phyloP scores from a whole-genome alignment of 192 early-diverging fungal species.

The Chytriomyces sp. region DNA sequence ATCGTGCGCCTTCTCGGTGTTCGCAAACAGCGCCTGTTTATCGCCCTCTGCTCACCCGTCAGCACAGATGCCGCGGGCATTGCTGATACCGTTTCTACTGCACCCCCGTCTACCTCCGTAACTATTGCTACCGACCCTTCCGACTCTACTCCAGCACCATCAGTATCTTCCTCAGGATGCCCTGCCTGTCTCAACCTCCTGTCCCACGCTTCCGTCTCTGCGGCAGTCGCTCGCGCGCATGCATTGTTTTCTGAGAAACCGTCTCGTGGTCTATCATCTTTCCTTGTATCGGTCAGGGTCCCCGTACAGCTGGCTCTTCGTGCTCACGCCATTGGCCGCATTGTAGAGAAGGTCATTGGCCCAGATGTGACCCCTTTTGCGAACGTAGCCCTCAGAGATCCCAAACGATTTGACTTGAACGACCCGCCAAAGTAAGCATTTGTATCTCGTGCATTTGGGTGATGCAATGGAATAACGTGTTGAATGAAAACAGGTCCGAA shows the following conservation, averaged over 20 bases:
- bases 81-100: not conserved
- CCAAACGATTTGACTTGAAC: conserved; percentile 10
- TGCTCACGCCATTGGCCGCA: conserved; percentile 27
- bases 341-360: not conserved
- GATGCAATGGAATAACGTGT: not conserved
- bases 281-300: conserved; percentile 41
- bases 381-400: not conserved
- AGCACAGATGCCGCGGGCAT: not conserved
- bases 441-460: not conserved
- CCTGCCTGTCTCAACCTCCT: conserved; percentile 53
- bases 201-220: conserved; percentile 15
- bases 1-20: conserved; percentile 29
- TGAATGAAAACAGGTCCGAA: not conserved
- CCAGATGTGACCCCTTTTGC: not conserved
- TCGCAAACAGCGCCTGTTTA: conserved; percentile 1
- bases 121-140: too few relatives aligned
- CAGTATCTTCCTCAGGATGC: conserved; percentile 27
- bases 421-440: not conserved
- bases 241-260: conserved; percentile 22
- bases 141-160: not conserved
- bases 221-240: conserved; percentile 8
- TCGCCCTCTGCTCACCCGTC: not conserved
- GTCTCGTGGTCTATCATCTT: conserved; percentile 26
- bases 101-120: not conserved
- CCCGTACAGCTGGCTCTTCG: conserved; percentile 51